phyloP scores from a whole-genome alignment of 23 red algal species.

The Gracilariopsis chorda region DNA sequence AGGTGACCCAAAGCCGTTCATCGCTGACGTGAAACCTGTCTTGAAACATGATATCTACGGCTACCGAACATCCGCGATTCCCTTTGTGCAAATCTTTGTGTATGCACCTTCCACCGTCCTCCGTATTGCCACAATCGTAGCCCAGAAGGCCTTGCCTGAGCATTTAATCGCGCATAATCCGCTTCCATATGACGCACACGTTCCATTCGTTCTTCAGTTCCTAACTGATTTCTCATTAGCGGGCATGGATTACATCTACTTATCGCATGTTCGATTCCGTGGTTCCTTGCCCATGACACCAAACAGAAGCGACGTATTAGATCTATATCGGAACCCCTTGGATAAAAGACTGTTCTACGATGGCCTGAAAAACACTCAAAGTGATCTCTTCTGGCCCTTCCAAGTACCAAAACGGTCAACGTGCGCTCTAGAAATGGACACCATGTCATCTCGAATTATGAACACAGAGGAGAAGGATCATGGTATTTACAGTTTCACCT shows the following conservation, averaged over 20 bases:
- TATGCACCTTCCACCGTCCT: slow-evolving; percentile 56
- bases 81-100: slow-evolving; percentile 67
- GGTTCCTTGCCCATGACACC: slow-evolving; percentile 39
- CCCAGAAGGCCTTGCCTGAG: slow-evolving; percentile 24
- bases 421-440: slow-evolving; percentile 71
- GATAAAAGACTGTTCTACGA: neutral
- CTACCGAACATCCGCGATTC: slow-evolving; percentile 17
- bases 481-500: neutral
- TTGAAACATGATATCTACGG: slow-evolving; percentile 74
- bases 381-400: slow-evolving; percentile 50
- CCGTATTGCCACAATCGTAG: slow-evolving; percentile 57
- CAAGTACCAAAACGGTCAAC: slow-evolving; percentile 35
- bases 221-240: slow-evolving; percentile 77
- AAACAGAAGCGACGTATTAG: too few species aligned
- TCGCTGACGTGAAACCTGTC: slow-evolving; percentile 68
- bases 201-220: slow-evolving; percentile 79
- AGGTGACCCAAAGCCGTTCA: slow-evolving; percentile 26
- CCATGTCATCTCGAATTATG: slow-evolving; percentile 47
- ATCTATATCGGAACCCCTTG: neutral
- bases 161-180: slow-evolving; percentile 34
- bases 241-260: slow-evolving; percentile 80
- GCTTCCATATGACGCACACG: slow-evolving; percentile 74
- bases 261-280: slow-evolving; percentile 63
- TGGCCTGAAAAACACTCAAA: neutral
- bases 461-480: slow-evolving; percentile 9